Evolutionary conservation across 2,329 filamentous ascomycete species (phyloP).

Genomic region (Stromatinia cepivora): DNA sequence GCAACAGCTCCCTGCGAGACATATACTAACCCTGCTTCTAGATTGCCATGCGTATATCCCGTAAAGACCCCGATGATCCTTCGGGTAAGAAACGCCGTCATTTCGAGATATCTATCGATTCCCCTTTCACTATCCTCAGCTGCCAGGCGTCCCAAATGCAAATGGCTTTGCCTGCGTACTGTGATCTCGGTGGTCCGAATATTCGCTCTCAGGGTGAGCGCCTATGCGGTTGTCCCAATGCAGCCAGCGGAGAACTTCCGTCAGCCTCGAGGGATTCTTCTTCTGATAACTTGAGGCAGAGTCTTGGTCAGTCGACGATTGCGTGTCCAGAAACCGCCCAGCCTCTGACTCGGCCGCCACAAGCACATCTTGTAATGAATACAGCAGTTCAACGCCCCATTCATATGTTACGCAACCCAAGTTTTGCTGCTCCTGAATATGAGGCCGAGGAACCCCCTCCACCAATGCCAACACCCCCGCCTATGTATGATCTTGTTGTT

Average conservation of each 20-base stretch:
- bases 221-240: constrained; percentile 64
- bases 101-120: constrained; percentile 78
- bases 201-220: constrained; percentile 43
- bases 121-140: constrained; percentile 72
- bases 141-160: constrained; percentile 72
- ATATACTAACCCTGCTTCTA: constrained; percentile 39
- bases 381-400: constrained; percentile 50
- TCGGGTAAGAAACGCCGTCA: constrained; percentile 60
- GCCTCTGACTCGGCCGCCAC: constrained; percentile 47
- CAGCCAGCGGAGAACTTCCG: constrained; percentile 43
- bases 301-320: background rate
- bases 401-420: constrained; percentile 66
- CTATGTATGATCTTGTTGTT: constrained; percentile 66
- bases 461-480: constrained; percentile 68
- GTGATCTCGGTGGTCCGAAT: constrained; percentile 49
- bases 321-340: constrained; percentile 27
- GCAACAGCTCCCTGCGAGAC: background rate
- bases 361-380: constrained; percentile 47
- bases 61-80: constrained; percentile 62
- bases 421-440: constrained; percentile 70
- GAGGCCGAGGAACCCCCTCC: constrained; percentile 69
- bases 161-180: constrained; percentile 68
- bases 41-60: constrained; percentile 75
- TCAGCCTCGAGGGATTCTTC: constrained; percentile 50
- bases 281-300: constrained; percentile 43